Evolutionary conservation across 192 early-diverging fungal species (phyloP), one percentile per base, ranked within the genome.

Genomic region (Coemansia sp.): DNA sequence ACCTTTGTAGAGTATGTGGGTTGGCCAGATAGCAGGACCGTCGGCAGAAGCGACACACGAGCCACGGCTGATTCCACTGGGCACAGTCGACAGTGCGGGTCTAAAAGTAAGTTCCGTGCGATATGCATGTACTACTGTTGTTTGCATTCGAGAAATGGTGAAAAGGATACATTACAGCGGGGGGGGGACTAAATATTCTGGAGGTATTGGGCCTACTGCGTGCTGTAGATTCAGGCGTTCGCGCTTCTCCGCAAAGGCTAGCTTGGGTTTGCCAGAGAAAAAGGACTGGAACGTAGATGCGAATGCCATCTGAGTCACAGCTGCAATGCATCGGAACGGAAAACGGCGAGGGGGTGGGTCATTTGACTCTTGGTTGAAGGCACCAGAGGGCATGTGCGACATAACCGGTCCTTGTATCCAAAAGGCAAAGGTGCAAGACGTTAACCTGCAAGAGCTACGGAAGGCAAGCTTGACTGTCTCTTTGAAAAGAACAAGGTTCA

Each of bases 191-290:
- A 52, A 52, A 52, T 57, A 17, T n/a, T 43, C 59, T 60, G 41
- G 59, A 22, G 22, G n/a, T 46, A 15, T 11, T 43, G 42, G 4
- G 23, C 13, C n/a, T 62, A 33, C 22, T 43, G 41, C 20, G 23
- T 25, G n/a, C 25, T 75, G 68, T 76, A 76, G 74, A 40, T 71
- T n/a, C 76, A 79, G 57, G 67, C 61, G 8, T 64, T 79, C 66
- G 76, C 76, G 58, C 70, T 70, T 60, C 68, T 79, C 19, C 67
- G 46, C 52, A 53, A 45, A 59, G 25, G 17, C 61, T 20, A 36
- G 36, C 52, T 32, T 48, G 45, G 15, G n/a, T 29, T 29, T 29
- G 29, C 29, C 29, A 29, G 29, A 29, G 29, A 29, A 29, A 46
- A 46, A 14, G 38, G 38, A 40, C 35, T 11, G 7, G 38, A 40